Evolutionary conservation across 768 basidiomycete species (phyloP).

Genomic region (Lactarius indigo): DNA sequence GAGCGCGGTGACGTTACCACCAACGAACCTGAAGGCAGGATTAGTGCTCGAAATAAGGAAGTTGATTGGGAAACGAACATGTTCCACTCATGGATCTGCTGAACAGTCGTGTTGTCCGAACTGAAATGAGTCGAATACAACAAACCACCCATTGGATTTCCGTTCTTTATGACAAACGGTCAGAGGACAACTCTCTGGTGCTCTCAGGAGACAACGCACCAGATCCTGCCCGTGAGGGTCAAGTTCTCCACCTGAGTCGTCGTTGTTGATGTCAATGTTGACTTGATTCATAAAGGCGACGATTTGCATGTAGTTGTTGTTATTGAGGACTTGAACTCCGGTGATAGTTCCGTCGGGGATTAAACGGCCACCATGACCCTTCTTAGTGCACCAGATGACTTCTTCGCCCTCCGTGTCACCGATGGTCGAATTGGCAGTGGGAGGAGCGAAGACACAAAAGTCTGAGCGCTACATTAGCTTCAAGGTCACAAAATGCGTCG

Average conservation of each 20-base stretch:
- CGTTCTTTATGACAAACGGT: conserved; percentile 28
- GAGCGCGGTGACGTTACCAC: conserved; percentile 59
- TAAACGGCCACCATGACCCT: conserved; percentile 64
- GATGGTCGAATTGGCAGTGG: conserved; percentile 49
- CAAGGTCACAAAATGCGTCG: background rate
- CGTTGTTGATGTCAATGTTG: conserved; percentile 45
- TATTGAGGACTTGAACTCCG: conserved; percentile 62
- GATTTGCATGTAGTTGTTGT: conserved; percentile 56
- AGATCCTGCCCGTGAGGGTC: conserved; percentile 73
- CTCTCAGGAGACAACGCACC: conserved; percentile 31
- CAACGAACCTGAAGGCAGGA: conserved; percentile 59
- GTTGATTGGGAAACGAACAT: conserved; percentile 40
- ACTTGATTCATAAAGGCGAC: conserved; percentile 64
- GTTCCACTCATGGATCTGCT: conserved; percentile 67
- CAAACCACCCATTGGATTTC: conserved; percentile 77
- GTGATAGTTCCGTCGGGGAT: conserved; percentile 63
- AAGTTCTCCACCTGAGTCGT: conserved; percentile 73
- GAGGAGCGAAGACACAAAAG: conserved; percentile 66
- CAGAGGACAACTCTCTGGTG: background rate
- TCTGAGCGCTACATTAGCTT: conserved; percentile 37
- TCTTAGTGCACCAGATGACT: conserved; percentile 77
- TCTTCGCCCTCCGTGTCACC: conserved; percentile 65
- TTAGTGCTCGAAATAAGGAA: background rate
- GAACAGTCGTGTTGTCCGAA: conserved; percentile 41
- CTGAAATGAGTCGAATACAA: conserved; percentile 57